A percentile compares a stretch with the other conserved stretches of the same genome.
Conservation (phyloP, 2,329 filamentous ascomycete genomes). For the Kalaharituber pfeilii region DNA sequence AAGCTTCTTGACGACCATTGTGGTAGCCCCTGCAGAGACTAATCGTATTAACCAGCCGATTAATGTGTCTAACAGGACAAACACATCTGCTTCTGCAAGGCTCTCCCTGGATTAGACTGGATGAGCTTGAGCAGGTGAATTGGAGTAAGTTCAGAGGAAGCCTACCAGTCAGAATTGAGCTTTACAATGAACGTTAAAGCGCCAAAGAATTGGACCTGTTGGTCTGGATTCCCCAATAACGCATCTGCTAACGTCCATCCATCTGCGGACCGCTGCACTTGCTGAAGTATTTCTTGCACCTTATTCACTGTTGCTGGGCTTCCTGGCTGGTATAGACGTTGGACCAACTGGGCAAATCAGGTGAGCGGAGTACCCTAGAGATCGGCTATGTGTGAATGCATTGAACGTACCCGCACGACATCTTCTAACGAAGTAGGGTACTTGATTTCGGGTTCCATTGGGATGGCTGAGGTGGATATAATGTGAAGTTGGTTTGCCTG, state of each 20-base stretch:
- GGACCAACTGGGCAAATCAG: constrained; percentile 36
- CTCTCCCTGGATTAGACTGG: constrained; percentile 23
- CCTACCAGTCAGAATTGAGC: constrained; percentile 72
- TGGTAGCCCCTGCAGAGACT: constrained; percentile 35
- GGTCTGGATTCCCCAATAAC: constrained; percentile 49
- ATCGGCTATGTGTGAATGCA: too few species aligned
- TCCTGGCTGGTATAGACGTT: constrained; percentile 34
- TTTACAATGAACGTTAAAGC: constrained; percentile 88
- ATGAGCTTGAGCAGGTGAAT: constrained; percentile 2
- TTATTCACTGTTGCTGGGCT: constrained; percentile 30
- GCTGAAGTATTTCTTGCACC: constrained; percentile 59
- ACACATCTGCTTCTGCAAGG: constrained; percentile 40
- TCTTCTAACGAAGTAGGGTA: constrained; percentile 2
- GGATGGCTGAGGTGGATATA: background rate
- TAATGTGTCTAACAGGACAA: constrained; percentile 42
- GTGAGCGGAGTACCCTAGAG: too few species aligned
- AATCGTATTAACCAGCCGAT: constrained; percentile 45
- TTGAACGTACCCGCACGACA: background rate
- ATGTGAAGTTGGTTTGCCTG: too few species aligned
- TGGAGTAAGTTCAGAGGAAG: constrained; percentile 6
- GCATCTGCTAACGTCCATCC: constrained; percentile 76
- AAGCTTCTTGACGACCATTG: constrained; percentile 53
- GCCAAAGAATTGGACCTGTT: constrained; percentile 77
- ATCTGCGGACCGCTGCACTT: constrained; percentile 57
- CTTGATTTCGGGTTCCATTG: background rate